Evolutionary conservation across 2,329 filamentous ascomycete species (phyloP).

Genomic region (Tolypocladium cylindrosporum): DNA sequence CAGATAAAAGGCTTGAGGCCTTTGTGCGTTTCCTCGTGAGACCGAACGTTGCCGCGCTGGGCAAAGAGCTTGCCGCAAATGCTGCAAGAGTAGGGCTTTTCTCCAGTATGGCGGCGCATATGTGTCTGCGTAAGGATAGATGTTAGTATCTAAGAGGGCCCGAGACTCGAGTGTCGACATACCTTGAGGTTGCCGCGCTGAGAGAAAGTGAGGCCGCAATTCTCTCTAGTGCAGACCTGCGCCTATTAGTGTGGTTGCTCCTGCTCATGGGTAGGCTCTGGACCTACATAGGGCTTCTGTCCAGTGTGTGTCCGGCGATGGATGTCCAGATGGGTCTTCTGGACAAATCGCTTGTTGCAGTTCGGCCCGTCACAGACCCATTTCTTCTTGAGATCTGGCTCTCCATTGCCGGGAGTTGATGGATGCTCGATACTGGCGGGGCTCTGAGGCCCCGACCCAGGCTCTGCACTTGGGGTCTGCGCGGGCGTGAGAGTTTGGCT

Average conservation of each 20-base stretch:
- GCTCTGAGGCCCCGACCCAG: conserved; percentile 9
- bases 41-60: conserved; percentile 75
- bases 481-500: conserved; percentile 14
- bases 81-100: conserved; percentile 73
- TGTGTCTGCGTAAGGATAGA: conserved; percentile 51
- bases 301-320: conserved; percentile 85
- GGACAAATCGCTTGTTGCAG: conserved; percentile 75
- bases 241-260: not conserved
- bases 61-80: conserved; percentile 75
- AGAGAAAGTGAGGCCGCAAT: conserved; percentile 73
- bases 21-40: conserved; percentile 73
- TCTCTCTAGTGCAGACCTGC: conserved; percentile 57
- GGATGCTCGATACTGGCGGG: conserved; percentile 20
- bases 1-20: conserved; percentile 72
- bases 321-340: conserved; percentile 89
- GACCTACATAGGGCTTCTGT: conserved; percentile 75
- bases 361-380: conserved; percentile 65
- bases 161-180: conserved; percentile 12
- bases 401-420: conserved; percentile 10
- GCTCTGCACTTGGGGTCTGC: conserved; percentile 9
- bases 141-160: not conserved
- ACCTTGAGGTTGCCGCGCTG: conserved; percentile 88
- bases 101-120: conserved; percentile 76
- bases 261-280: not conserved
- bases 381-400: conserved; percentile 38